Percentiles rank a stretch among this genome's conserved stretches.
Conservation (phyloP, 768 basidiomycete genomes). For the Termitomyces sp. region DNA sequence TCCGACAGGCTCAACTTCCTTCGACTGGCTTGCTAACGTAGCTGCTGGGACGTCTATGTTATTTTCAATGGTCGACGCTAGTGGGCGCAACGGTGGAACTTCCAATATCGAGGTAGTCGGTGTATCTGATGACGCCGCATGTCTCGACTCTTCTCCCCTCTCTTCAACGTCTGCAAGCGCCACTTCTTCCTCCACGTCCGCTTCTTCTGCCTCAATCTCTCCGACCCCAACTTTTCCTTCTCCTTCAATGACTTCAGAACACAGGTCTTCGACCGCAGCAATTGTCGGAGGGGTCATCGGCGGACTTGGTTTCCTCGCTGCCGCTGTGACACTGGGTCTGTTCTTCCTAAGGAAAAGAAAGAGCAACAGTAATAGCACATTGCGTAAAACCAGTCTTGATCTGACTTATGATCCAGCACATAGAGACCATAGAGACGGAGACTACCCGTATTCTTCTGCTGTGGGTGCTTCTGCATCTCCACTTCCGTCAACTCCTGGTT, state of each 20-base stretch:
- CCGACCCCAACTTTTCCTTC: constrained; percentile 16
- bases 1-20: constrained; percentile 31
- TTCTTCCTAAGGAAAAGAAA: constrained; percentile 41
- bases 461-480: constrained; percentile 12
- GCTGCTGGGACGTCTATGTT: constrained; percentile 52
- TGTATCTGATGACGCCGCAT: constrained; percentile 40
- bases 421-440: constrained; percentile 5
- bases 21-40: constrained; percentile 53
- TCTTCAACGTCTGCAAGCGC: constrained; percentile 34
- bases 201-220: constrained; percentile 10
- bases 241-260: constrained; percentile 17
- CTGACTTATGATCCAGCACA: constrained; percentile 28
- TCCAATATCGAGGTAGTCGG: constrained; percentile 46
- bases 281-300: constrained; percentile 51
- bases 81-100: constrained; percentile 49
- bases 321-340: constrained; percentile 41
- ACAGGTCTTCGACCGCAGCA: constrained; percentile 31
- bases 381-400: constrained; percentile 30
- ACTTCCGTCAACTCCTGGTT: constrained; percentile 2
- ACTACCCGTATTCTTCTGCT: constrained; percentile 25
- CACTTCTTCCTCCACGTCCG: constrained; percentile 6
- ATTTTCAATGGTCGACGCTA: constrained; percentile 49
- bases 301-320: constrained; percentile 46
- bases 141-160: constrained; percentile 47
- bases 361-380: constrained; percentile 20